Percentiles rank a stretch among this genome's conserved stretches.
Conservation (phyloP, 306 rosid genomes). For the Ormosia semicastrata region DNA sequence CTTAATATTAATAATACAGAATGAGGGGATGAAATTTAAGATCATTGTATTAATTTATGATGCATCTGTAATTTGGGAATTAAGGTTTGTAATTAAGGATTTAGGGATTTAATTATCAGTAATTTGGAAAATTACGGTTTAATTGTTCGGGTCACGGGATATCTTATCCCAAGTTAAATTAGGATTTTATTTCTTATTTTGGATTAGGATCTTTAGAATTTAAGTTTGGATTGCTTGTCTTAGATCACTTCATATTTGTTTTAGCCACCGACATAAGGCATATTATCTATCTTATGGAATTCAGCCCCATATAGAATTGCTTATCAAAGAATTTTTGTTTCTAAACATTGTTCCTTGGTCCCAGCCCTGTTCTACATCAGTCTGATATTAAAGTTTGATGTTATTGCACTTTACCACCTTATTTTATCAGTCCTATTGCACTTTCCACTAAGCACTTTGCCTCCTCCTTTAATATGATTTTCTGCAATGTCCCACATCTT, state of each 20-base stretch:
- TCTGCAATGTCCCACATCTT: background rate
- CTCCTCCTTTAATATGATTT: background rate
- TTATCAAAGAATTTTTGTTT: background rate
- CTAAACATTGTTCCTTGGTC: background rate
- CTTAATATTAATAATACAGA: background rate
- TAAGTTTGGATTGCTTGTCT: background rate
- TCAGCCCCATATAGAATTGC: background rate
- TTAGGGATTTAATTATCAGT: background rate
- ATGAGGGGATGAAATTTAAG: background rate
- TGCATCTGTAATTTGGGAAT: background rate
- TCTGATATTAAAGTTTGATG: background rate
- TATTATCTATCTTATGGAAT: background rate
- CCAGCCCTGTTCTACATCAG: background rate
- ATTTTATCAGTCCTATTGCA: background rate
- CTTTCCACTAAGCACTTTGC: background rate
- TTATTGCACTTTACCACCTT: background rate
- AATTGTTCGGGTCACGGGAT: background rate
- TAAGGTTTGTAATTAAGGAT: background rate
- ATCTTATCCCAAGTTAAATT: constrained; percentile 7
- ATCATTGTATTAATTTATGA: background rate
- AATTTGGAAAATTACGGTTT: background rate
- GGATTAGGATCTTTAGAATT: background rate
- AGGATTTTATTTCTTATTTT: background rate
- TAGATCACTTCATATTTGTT: constrained; percentile 6
- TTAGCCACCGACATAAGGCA: background rate